Evolutionary conservation across 2,329 filamentous ascomycete species (phyloP), one percentile per base, ranked within the genome.

Genomic region (Colletotrichum graminicola): DNA sequence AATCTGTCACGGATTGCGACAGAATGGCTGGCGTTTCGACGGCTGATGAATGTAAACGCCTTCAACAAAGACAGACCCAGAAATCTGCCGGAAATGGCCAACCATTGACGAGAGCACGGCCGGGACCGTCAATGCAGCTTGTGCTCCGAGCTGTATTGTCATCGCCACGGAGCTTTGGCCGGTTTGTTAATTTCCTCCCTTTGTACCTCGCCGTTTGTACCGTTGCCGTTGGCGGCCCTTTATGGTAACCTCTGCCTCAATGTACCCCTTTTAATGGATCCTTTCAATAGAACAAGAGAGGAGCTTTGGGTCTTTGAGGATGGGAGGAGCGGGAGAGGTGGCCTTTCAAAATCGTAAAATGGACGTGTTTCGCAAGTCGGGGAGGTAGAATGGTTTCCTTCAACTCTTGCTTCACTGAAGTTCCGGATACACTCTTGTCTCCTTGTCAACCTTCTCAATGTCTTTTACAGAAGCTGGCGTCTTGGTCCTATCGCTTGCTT

Each of bases 311-410:
- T 32, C n/a, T 32, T 45, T 45, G 36, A 55, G 26, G 12, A n/a
- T 10, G 23, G 3, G 10, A 5, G 16, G 23, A 21, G 16, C 5
- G 26, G 11, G 26, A 34, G 29, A 41, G 7, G 18, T 7, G 29
- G 47, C 39, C 61, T 63, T 63, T 63, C 23, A 55, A 55, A 63
- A 55, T 34, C n/a, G 60, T 62, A 71, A 71, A 71, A 71, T n/a
- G 59, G 32, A 14, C 39, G 41, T 64, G 59, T 60, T 68, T 72
- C 69, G 69, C 69, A 68, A 34, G 43, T 59, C 32, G 34, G 14
- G 39, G 21, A n/a, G 45, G 34, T 34, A 39, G 54, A 45, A 4
- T 34, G 5, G 29, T 23, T 41, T 32, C 39, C 56, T 54, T 60
- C 65, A 63, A 67, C 49, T 67, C 47, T 63, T 52, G 34, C 34